Conservation (phyloP, 768 basidiomycete species). For the Lactarius akahatsu region DNA sequence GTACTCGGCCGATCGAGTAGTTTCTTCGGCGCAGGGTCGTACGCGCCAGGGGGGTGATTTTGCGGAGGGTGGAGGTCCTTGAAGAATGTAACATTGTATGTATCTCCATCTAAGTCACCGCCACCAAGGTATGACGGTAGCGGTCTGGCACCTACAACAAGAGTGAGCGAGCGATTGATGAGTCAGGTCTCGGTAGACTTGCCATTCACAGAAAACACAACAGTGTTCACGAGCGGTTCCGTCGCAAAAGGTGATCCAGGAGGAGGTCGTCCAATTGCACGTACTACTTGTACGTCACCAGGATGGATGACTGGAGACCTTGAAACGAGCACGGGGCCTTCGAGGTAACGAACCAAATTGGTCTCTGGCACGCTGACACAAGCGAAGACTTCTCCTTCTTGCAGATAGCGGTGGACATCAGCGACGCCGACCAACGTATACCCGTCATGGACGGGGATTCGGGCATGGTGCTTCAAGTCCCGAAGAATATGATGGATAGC, state of each 20-base stretch:
- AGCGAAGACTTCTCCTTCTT: constrained; percentile 59
- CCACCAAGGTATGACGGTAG: constrained; percentile 64
- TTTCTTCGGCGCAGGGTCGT: constrained; percentile 49
- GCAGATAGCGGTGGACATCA: constrained; percentile 56
- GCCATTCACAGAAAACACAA: constrained; percentile 66
- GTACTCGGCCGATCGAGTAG: constrained; percentile 48
- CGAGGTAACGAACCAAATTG: constrained; percentile 42
- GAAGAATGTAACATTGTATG: constrained; percentile 46
- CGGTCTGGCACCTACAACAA: constrained; percentile 50
- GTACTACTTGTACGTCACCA: constrained; percentile 61
- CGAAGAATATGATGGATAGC: constrained; percentile 64
- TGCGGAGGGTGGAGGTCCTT: constrained; percentile 32
- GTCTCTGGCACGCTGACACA: constrained; percentile 49
- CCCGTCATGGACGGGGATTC: constrained; percentile 62
- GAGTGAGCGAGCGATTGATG: not conserved
- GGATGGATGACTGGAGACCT: constrained; percentile 70
- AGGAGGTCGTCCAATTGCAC: constrained; percentile 61
- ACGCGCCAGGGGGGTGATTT: constrained; percentile 44
- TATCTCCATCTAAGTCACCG: constrained; percentile 68
- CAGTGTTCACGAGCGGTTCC: constrained; percentile 57
- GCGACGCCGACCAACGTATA: constrained; percentile 74
- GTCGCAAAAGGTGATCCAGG: constrained; percentile 49
- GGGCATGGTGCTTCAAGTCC: constrained; percentile 58
- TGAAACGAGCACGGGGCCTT: constrained; percentile 56
- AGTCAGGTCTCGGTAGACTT: constrained; percentile 10